Evolutionary conservation across 106 monocot species (phyloP).

Genomic region (Acanthochlamys bracteata): DNA sequence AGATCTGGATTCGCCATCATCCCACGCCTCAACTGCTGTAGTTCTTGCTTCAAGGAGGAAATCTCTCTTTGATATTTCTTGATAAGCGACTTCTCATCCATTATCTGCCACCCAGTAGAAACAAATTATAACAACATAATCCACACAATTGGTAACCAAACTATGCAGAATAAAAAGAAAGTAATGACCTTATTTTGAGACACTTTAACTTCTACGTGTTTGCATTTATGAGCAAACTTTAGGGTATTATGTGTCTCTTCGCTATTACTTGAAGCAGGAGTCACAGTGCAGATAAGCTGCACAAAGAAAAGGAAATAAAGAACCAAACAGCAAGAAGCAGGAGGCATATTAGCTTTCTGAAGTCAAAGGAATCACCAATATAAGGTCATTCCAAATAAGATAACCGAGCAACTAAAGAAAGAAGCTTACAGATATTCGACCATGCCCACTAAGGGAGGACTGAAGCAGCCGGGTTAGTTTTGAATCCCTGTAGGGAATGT

Average conservation of each 20-base stretch:
- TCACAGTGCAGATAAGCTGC: conserved; percentile 94
- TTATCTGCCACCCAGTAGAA: conserved; percentile 37
- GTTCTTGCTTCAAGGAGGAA: conserved; percentile 70
- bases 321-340: not conserved
- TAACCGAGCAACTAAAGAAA: no score
- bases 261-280: conserved; percentile 93
- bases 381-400: not conserved
- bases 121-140: not conserved
- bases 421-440: conserved; percentile 79
- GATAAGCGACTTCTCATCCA: conserved; percentile 96
- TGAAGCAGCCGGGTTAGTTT: conserved; percentile 94
- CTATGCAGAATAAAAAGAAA: conserved; percentile 2
- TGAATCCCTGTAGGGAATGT: conserved; percentile 94
- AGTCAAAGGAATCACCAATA: not conserved
- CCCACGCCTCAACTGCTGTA: conserved; percentile 77
- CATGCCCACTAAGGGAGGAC: conserved; percentile 97
- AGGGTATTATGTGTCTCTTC: conserved; percentile 98
- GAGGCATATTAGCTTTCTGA: no score
- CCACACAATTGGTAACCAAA: not conserved
- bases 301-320: conserved; percentile 2
- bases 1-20: conserved; percentile 65
- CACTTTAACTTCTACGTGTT: conserved; percentile 93
- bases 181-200: conserved; percentile 83
- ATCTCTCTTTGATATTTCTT: conserved; percentile 98
- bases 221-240: conserved; percentile 95